A percentile compares a stretch with the other conserved stretches of the same genome.
phyloP scores from a whole-genome alignment of 768 basidiomycete genomes.

The Strobilomyces dryophilus region DNA sequence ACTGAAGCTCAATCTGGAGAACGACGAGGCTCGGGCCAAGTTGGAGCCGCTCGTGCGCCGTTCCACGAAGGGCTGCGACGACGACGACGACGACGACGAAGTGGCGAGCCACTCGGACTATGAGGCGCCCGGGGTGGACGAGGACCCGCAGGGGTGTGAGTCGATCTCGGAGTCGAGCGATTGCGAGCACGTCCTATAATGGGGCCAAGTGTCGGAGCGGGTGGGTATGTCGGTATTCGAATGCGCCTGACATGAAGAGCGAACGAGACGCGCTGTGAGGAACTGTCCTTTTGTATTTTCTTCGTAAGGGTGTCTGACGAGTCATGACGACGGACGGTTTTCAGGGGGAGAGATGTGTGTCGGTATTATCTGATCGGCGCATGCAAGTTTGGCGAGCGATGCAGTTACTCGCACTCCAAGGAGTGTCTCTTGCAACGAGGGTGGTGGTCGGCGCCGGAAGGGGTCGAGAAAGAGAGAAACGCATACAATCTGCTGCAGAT shows the following conservation, averaged over 20 bases:
- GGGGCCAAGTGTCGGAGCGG: constrained; percentile 47
- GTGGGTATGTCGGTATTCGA: constrained; percentile 41
- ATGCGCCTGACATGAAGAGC: constrained; percentile 53
- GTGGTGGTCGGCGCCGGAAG: constrained; percentile 40
- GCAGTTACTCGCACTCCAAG: constrained; percentile 48
- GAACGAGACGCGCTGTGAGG: constrained; percentile 52
- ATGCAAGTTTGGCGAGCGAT: constrained; percentile 39
- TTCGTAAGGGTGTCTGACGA: background rate
- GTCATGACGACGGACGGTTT: background rate
- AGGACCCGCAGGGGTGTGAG: constrained; percentile 35
- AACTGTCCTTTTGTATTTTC: no score
- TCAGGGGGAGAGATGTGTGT: constrained; percentile 53
- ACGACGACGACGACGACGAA: background rate
- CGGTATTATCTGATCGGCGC: constrained; percentile 35
- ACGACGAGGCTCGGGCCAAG: constrained; percentile 15
- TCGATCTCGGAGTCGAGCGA: constrained; percentile 53
- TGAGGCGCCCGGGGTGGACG: constrained; percentile 11
- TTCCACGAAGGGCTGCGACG: background rate
- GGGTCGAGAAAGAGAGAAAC: constrained; percentile 1
- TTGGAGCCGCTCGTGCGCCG: constrained; percentile 4
- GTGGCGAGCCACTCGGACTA: constrained; percentile 9
- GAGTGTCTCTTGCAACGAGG: constrained; percentile 39
- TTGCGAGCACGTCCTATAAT: constrained; percentile 49
- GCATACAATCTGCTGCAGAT: background rate
- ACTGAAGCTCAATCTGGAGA: constrained; percentile 25